Conservation (phyloP, 768 basidiomycete species). For the Mycena galericulata region DNA sequence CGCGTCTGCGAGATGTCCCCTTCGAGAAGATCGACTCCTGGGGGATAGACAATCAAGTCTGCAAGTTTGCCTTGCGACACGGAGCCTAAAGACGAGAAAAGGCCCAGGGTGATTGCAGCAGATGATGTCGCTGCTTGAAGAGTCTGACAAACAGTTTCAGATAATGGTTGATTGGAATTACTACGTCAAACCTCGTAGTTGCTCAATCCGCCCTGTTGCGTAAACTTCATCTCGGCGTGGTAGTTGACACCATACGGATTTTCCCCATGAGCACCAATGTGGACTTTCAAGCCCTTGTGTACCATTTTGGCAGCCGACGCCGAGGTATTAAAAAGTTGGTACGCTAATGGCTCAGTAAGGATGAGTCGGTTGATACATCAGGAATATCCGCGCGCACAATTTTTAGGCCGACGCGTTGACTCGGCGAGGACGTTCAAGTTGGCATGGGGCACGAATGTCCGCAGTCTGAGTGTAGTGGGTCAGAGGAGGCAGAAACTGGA, state of each 20-base stretch:
- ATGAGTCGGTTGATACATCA: conserved; percentile 10
- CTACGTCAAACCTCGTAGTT: conserved; percentile 70
- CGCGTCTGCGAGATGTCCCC: conserved; percentile 63
- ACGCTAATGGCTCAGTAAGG: conserved; percentile 57
- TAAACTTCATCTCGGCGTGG: conserved; percentile 79
- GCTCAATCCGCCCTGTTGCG: conserved; percentile 70
- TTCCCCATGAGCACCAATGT: conserved; percentile 83
- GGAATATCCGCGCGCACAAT: conserved; percentile 56
- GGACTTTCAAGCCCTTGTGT: conserved; percentile 66
- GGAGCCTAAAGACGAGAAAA: conserved; percentile 71
- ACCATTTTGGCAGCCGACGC: conserved; percentile 78
- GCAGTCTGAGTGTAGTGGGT: conserved; percentile 56
- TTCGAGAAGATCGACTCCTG: conserved; percentile 66
- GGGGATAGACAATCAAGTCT: conserved; percentile 76
- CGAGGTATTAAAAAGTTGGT: conserved; percentile 76
- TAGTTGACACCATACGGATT: conserved; percentile 81
- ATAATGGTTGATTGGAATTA: background rate
- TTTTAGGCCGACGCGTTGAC: conserved; percentile 67
- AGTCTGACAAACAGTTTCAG: conserved; percentile 52
- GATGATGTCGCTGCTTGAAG: conserved; percentile 76
- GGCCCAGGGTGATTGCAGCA: conserved; percentile 74
- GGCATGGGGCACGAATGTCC: conserved; percentile 74
- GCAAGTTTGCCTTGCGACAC: conserved; percentile 76
- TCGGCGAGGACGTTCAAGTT: conserved; percentile 70
- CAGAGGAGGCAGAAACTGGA: background rate